These are phyloP conservation scores for Suillus americanus DNA, from an alignment of 768 basidiomycete species.

Conservation along the genomic window DNA sequence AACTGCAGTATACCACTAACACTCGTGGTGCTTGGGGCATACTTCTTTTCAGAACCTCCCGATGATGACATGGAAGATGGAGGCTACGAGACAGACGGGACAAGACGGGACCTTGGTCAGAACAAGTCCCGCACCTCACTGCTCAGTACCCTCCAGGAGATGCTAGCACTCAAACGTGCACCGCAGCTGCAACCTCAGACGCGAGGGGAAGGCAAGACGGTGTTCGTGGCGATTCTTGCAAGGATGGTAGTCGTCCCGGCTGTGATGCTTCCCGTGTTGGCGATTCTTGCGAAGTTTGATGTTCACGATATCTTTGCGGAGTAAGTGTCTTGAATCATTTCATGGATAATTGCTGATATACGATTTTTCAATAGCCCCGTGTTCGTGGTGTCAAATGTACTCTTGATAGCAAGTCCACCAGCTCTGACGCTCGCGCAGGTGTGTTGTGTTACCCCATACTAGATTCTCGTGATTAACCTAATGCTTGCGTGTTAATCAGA, in stretches of 20 bases:
- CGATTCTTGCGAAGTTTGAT: slow-evolving; percentile 56
- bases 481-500: slow-evolving; percentile 38
- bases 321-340: slow-evolving; percentile 44
- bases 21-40: slow-evolving; percentile 88
- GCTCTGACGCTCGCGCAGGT: slow-evolving; percentile 70
- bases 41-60: slow-evolving; percentile 62
- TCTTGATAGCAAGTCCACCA: slow-evolving; percentile 82
- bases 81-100: neutral
- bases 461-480: slow-evolving; percentile 5
- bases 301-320: slow-evolving; percentile 69
- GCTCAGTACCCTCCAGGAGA: slow-evolving; percentile 41
- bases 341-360: slow-evolving; percentile 1
- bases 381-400: slow-evolving; percentile 80
- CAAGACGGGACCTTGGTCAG: slow-evolving; percentile 7
- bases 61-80: slow-evolving; percentile 16
- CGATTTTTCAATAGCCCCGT: slow-evolving; percentile 57
- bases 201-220: slow-evolving; percentile 78
- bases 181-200: neutral
- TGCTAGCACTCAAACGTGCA: slow-evolving; percentile 35
- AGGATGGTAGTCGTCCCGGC: slow-evolving; percentile 88
- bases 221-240: slow-evolving; percentile 77
- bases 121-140: slow-evolving; percentile 34
- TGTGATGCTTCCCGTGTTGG: slow-evolving; percentile 75
- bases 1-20: slow-evolving; percentile 87
- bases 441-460: slow-evolving; percentile 17